Percentiles rank a stretch among this genome's conserved stretches.
These are phyloP conservation scores for Nakazawaea sp. DNA, from an alignment of 805 yeast genomes.

Conservation along the genomic window DNA sequence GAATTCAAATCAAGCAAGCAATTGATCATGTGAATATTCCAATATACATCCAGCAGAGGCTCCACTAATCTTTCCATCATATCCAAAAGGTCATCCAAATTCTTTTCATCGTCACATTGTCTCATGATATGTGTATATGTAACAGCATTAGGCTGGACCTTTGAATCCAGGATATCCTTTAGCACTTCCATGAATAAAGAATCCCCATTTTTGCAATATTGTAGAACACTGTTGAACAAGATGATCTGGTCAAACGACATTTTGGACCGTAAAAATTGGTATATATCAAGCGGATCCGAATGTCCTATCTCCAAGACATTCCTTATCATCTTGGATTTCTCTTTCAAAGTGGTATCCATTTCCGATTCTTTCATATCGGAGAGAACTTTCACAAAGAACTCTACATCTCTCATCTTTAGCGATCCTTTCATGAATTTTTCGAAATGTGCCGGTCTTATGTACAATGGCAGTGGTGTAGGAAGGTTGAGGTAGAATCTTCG, in stretches of 20 bases:
- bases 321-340: constrained; percentile 3
- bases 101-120: not conserved
- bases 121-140: not conserved
- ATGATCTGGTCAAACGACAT: constrained; percentile 2
- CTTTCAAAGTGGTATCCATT: constrained; percentile 1
- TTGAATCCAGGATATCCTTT: not conserved
- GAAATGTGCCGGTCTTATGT: constrained; percentile 5
- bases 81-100: not conserved
- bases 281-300: constrained; percentile 1
- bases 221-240: constrained; percentile 3
- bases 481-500: constrained; percentile 2
- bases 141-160: not conserved
- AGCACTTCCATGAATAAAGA: not conserved
- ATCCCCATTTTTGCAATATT: too few species aligned
- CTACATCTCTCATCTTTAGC: not conserved
- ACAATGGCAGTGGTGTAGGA: constrained; percentile 8
- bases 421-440: constrained; percentile 3
- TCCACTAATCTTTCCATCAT: too few species aligned
- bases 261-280: constrained; percentile 1
- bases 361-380: not conserved
- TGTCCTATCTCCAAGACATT: constrained; percentile 5
- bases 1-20: not conserved
- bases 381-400: constrained; percentile 5
- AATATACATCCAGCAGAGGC: too few species aligned
- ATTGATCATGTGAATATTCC: too few species aligned